Evolutionary conservation across 1,284 basidiomycete genomes (phyloP).

Genomic region (Cystobasidium pallidum): DNA sequence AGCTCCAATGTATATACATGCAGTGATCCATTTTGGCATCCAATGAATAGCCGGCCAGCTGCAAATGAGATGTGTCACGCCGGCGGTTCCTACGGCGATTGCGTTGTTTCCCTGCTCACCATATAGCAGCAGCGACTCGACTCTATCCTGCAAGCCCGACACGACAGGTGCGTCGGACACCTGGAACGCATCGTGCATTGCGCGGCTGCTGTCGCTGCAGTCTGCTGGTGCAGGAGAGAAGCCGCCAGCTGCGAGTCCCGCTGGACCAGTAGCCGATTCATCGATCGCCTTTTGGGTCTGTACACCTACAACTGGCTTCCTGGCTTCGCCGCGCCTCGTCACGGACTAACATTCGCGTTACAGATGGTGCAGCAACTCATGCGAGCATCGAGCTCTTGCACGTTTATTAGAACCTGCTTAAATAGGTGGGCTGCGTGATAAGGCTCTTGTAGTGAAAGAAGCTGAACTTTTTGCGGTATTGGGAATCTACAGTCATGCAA

Average conservation of each 20-base stretch:
- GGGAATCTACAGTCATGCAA: slow-evolving; percentile 12
- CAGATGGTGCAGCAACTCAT: slow-evolving; percentile 22
- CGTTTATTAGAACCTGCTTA: neutral
- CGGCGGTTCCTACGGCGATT: neutral
- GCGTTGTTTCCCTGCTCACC: slow-evolving; percentile 17
- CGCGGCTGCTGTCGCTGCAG: neutral
- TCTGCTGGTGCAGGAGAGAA: neutral
- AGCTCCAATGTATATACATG: slow-evolving; percentile 64
- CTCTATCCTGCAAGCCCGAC: slow-evolving; percentile 32
- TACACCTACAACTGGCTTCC: neutral
- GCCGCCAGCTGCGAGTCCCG: neutral
- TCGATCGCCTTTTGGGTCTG: slow-evolving; percentile 11
- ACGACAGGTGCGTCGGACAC: slow-evolving; percentile 32
- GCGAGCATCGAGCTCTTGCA: slow-evolving; percentile 26
- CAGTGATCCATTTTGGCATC: slow-evolving; percentile 71
- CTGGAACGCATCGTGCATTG: slow-evolving; percentile 43
- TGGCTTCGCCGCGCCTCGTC: neutral
- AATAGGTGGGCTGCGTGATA: neutral
- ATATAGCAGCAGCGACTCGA: slow-evolving; percentile 39
- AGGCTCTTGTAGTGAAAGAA: neutral
- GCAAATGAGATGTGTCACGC: slow-evolving; percentile 22
- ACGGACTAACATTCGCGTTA: neutral
- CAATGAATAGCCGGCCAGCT: slow-evolving; percentile 78
- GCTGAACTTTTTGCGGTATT: slow-evolving; percentile 16
- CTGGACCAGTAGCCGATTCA: neutral